Evolutionary conservation across 2,329 filamentous ascomycete species (phyloP).

Genomic region (Grosmannia huntii): DNA sequence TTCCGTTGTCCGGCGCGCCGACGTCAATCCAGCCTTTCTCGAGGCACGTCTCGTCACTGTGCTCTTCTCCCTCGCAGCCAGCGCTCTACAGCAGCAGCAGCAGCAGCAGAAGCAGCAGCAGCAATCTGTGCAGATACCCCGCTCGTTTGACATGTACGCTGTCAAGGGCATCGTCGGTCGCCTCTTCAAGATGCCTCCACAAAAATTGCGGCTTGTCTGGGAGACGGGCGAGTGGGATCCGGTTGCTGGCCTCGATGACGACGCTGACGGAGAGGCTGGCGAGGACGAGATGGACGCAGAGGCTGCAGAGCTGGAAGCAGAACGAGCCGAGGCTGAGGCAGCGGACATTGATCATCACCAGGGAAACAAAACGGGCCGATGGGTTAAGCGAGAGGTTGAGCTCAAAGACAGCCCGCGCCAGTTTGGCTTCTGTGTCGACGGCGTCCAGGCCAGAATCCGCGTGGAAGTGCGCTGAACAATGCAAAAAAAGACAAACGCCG

Average conservation of each 20-base stretch:
- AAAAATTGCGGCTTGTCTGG: conserved; percentile 60
- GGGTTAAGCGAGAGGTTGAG: conserved; percentile 68
- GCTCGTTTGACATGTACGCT: conserved; percentile 66
- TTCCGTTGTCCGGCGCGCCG: conserved; percentile 39
- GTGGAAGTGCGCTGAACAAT: conserved; percentile 36
- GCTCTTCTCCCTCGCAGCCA: conserved; percentile 27
- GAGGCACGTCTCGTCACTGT: conserved; percentile 65
- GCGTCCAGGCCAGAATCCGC: conserved; percentile 54
- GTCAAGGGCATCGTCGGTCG: conserved; percentile 67
- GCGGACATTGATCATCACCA: neutral
- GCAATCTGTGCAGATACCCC: conserved; percentile 47
- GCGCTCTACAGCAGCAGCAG: neutral
- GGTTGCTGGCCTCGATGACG: conserved; percentile 48
- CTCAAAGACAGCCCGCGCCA: conserved; percentile 67
- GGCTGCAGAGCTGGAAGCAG: conserved; percentile 17
- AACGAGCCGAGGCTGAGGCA: conserved; percentile 12
- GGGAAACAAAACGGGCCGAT: conserved; percentile 34
- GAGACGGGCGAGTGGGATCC: conserved; percentile 89
- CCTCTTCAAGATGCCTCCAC: conserved; percentile 52
- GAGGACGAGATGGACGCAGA: conserved; percentile 7
- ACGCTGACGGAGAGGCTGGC: conserved; percentile 33
- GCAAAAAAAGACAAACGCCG: neutral
- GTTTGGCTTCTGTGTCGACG: conserved; percentile 74
- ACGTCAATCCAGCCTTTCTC: conserved; percentile 65
- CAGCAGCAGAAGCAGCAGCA: conserved; percentile 7